Percentiles rank a stretch among this genome's conserved stretches.
phyloP scores from a whole-genome alignment of 495 filamentous ascomycete genomes.

The Trichoderma asperelloides region DNA sequence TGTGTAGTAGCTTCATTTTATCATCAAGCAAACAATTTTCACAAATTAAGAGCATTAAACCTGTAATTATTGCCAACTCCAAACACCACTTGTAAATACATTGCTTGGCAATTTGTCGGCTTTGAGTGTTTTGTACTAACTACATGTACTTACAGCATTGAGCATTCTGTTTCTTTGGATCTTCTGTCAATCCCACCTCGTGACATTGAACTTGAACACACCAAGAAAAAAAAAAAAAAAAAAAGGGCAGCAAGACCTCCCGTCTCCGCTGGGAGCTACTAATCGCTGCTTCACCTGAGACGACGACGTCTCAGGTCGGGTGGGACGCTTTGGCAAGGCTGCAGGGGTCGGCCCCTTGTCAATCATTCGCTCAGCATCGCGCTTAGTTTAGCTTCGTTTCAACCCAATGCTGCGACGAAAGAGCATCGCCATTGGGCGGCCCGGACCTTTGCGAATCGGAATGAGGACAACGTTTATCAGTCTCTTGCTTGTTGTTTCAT shows the following conservation, averaged over 20 bases:
- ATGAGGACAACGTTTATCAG: neutral
- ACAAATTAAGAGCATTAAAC: no score
- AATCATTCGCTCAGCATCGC: neutral
- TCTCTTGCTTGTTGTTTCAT: neutral
- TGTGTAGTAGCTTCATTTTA: no score
- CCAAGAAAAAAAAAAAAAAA: neutral
- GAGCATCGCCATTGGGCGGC: neutral
- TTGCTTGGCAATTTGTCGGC: neutral
- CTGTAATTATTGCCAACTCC: no score
- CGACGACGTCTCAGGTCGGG: constrained; percentile 7
- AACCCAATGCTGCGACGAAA: constrained; percentile 2
- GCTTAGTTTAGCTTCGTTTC: constrained; percentile 1
- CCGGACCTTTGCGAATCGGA: neutral
- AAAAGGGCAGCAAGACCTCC: neutral
- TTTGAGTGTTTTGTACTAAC: neutral
- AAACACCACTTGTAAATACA: neutral
- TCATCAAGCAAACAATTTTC: neutral
- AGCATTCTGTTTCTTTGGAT: neutral
- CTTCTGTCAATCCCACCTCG: neutral
- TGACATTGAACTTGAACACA: neutral
- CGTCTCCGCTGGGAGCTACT: constrained; percentile 2
- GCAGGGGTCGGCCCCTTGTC: constrained; percentile 3
- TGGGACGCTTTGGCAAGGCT: constrained; percentile 7
- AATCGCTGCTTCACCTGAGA: constrained; percentile 8
- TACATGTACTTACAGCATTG: neutral